These are phyloP conservation scores for Mikania micrantha DNA, from an alignment of 129 eudicot species.

Conservation along the genomic window DNA sequence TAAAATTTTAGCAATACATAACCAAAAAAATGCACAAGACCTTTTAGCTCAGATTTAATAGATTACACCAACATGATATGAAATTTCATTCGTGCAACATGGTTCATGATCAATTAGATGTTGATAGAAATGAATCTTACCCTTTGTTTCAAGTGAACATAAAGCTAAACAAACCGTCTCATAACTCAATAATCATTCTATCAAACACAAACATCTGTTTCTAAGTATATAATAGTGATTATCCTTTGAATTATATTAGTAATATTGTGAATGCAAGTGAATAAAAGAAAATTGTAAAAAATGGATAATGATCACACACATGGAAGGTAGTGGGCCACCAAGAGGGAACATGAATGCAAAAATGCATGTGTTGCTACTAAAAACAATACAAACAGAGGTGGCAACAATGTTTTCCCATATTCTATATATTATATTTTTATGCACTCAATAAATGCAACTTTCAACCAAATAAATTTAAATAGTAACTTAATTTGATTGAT, in stretches of 20 bases:
- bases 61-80: too few relatives aligned
- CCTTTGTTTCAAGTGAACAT: too few relatives aligned
- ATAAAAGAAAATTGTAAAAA: not conserved
- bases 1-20: too few relatives aligned
- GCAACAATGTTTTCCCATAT: conserved; percentile 2
- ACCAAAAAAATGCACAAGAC: too few relatives aligned
- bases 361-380: conserved; percentile 22
- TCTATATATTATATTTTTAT: not conserved
- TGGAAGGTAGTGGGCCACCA: conserved; percentile 17
- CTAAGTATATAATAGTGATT: not conserved
- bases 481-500: not conserved
- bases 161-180: too few relatives aligned
- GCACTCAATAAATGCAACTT: conserved; percentile 4
- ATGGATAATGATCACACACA: conserved; percentile 22
- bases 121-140: too few relatives aligned
- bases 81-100: too few relatives aligned
- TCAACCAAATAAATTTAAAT: conserved; percentile 8
- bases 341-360: conserved; percentile 24
- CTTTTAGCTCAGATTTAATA: too few relatives aligned
- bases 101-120: too few relatives aligned
- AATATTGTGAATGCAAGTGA: not conserved
- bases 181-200: too few relatives aligned
- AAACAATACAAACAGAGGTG: conserved; percentile 23
- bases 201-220: too few relatives aligned
- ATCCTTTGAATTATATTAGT: not conserved